Conservation (phyloP, 352 stramenopile species). For the Globisporangium orthogonon region DNA sequence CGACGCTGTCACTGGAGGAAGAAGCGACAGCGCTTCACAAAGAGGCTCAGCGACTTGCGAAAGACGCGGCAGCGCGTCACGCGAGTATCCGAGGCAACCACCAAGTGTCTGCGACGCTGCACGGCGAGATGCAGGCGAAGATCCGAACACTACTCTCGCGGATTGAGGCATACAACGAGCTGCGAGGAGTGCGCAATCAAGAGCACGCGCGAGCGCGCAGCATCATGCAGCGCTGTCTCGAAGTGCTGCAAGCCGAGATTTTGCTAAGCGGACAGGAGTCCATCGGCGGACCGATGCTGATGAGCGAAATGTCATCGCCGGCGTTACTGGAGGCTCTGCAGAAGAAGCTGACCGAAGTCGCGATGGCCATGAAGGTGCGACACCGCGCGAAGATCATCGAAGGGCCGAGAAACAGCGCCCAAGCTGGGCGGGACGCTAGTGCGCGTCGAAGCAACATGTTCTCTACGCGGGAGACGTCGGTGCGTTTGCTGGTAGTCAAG, state of each 20-base stretch:
- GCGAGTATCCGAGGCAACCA: conserved; percentile 30
- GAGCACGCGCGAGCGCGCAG: conserved; percentile 34
- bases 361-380: conserved; percentile 50
- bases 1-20: conserved; percentile 40
- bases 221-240: conserved; percentile 60
- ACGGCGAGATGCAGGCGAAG: conserved; percentile 32
- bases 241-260: conserved; percentile 46
- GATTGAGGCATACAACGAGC: conserved; percentile 43
- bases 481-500: conserved; percentile 4
- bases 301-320: conserved; percentile 41
- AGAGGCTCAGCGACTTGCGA: conserved; percentile 19
- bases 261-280: conserved; percentile 16
- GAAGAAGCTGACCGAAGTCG: conserved; percentile 62
- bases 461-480: conserved; percentile 33
- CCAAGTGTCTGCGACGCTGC: conserved; percentile 20
- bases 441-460: conserved; percentile 50
- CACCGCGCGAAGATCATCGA: conserved; percentile 25
- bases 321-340: conserved; percentile 51
- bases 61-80: conserved; percentile 24
- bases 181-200: conserved; percentile 42
- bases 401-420: conserved; percentile 18
- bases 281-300: conserved; percentile 20
- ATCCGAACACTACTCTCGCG: conserved; percentile 18
- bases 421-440: conserved; percentile 12
- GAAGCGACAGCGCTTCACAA: conserved; percentile 35